Evolutionary conservation across 306 rosid species (phyloP).

Genomic region (Rubus idaeus): DNA sequence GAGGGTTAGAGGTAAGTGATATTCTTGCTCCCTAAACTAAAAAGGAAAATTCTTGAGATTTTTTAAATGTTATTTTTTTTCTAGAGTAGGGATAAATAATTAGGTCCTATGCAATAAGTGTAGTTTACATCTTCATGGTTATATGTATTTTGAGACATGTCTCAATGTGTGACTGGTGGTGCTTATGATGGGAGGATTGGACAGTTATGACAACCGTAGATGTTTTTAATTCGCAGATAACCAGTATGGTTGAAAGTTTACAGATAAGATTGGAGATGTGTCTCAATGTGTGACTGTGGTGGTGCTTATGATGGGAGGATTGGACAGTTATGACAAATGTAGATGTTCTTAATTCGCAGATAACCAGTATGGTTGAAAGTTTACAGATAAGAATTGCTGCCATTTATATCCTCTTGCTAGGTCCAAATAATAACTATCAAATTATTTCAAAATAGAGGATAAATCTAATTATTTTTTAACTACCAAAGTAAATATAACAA

Average conservation of each 20-base stretch:
- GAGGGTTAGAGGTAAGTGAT: slow-evolving; percentile 78
- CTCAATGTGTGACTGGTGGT: neutral
- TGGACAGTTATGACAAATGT: no score
- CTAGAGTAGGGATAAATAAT: neutral
- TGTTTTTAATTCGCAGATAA: neutral
- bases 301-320: neutral
- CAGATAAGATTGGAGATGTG: neutral
- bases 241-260: neutral
- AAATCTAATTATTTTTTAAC: neutral
- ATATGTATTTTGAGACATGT: neutral
- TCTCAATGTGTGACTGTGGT: neutral
- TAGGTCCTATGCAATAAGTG: neutral
- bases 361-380: neutral
- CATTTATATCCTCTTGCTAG: neutral
- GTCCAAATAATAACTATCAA: neutral
- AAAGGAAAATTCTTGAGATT: neutral
- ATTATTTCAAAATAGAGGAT: neutral
- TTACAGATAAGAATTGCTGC: neutral
- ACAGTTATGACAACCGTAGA: neutral
- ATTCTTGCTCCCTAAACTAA: neutral
- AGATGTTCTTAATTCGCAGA: neutral
- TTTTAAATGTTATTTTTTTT: neutral
- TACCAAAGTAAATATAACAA: neutral
- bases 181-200: neutral
- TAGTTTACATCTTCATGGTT: neutral